phyloP scores from a whole-genome alignment of 306 rosid genomes.

The Purshia tridentata region DNA sequence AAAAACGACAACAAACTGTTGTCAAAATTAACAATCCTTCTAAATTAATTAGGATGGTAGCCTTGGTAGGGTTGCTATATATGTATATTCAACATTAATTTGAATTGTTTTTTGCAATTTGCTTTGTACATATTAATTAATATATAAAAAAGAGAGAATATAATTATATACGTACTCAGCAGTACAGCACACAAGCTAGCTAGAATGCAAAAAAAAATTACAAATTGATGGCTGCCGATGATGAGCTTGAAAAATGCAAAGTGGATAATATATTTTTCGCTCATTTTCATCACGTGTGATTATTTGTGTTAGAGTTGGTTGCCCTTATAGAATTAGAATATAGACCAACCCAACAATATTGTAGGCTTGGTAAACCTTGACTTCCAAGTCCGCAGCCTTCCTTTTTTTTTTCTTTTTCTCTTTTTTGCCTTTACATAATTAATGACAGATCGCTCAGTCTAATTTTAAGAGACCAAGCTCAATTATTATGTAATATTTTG shows the following conservation, averaged over 20 bases:
- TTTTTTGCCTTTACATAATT: no score
- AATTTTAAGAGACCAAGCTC: not conserved
- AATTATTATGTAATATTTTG: not conserved
- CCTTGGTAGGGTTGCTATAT: not conserved
- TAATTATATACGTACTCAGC: not conserved
- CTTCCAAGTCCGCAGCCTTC: not conserved
- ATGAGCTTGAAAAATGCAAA: conserved; percentile 5
- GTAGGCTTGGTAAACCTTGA: not conserved
- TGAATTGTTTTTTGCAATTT: not conserved
- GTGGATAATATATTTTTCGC: not conserved
- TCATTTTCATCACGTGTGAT: not conserved
- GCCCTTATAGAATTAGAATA: conserved; percentile 3
- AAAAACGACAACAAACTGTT: not conserved
- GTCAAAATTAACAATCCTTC: not conserved
- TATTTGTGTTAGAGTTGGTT: not conserved
- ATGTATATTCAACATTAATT: not conserved
- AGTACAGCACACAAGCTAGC: not conserved
- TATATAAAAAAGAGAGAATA: no score
- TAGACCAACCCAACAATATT: not conserved
- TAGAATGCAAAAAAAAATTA: not conserved
- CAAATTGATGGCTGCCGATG: not conserved
- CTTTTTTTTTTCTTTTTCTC: not conserved
- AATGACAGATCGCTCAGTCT: not conserved
- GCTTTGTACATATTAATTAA: no score
- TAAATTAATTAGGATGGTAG: not conserved